Evolutionary conservation across 2,329 filamentous ascomycete species (phyloP), one percentile per base, ranked within the genome.

Genomic region (Cladosporium austrohemisphaericum): DNA sequence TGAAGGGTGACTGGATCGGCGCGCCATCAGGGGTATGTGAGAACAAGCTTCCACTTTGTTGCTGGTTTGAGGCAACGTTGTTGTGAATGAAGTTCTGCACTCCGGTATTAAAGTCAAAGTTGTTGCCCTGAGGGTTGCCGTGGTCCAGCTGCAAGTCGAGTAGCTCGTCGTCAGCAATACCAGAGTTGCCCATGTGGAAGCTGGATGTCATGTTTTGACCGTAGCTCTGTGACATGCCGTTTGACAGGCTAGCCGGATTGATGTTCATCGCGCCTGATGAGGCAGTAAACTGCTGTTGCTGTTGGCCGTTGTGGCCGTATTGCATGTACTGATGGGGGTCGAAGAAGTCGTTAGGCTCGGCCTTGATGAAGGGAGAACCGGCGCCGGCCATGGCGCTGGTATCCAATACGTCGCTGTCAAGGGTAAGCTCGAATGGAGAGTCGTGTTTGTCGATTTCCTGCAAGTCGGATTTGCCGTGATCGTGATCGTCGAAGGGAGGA

Each of bases 1-100:
- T 79, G 62, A 90, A 96, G 0, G 92, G 92, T 61, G 90, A 96
- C 63, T 94, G 88, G 53, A 95, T 92, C 5, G 92, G 90, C 46
- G 89, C 86, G 45, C 89, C 89, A 53, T 97, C 92, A 3, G 92
- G 91, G 2, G 91, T 95, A 66, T 88, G 88, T 16, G 92, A 95
- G 69, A 86, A 97, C 54, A 88, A 82, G 62, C 69, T 67, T 56
- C 86, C 85, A 63, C 89, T 83, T 51, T 86, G 83, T 23, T 52
- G 59, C 51, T 51, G 66, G 63, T 33, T 57, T 57, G 54, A 64
- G 59, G 58, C 65, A 65, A 81, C 77, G 46, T 76, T 73, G 51
- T 76, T 60, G 55, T 64, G 65, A 40, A 64, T 32, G 53, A 62
- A 77, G 41, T 71, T 70, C 48, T 76, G 72, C 64, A 83, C 71